Base-by-base conservation (phyloP, 768 basidiomycete species). In the Psilocybe cubensis region DNA sequence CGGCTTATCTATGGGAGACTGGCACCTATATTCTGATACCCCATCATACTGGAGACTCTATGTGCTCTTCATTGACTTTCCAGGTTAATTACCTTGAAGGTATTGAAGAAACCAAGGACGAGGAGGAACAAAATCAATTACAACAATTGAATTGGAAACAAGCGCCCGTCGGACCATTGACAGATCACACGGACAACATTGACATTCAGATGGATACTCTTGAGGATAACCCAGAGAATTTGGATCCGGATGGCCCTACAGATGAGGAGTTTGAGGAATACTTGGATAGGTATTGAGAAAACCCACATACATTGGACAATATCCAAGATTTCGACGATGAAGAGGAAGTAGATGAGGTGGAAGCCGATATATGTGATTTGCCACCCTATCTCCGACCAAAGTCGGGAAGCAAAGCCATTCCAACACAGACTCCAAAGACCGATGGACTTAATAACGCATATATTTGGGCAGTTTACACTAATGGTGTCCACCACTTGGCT, bases 1-100 rank as follows among this genome's bases (percentile, higher is more conserved):
- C 47, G 7, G 60, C 57, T 1, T 50, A 42, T 31, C 42, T 66
- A 17, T 60, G 56, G 53, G 56, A 66, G 44, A 42, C 51, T 6
- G 58, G 65, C 3, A 33, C 35, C 0, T 43, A 56, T 12, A 38
- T 66, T 9, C 5, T 56, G 2, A n/a, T 63, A 4, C 18, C 35
- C 3, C 63, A 64, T 41, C 41, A 29, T 25, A 41, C 11, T 11
- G 5, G 24, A 11, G 23, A 21, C 4, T 12, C 43, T 10, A 4
- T 45, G 20, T 45, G 43, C 24, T 14, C 12, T 20, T 10, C 20
- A 11, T 21, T 45, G 41, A 14, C 50, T 24, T 29, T 47, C 9
- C 7, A 48, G 24, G 4, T 24, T 20, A 14, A 27, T 21, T 24
- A 28, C 43, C 35, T 51, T 6, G 43, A 42, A 35, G 5, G 4